phyloP scores from a whole-genome alignment of 768 basidiomycete species.

The Serendipita indica region DNA sequence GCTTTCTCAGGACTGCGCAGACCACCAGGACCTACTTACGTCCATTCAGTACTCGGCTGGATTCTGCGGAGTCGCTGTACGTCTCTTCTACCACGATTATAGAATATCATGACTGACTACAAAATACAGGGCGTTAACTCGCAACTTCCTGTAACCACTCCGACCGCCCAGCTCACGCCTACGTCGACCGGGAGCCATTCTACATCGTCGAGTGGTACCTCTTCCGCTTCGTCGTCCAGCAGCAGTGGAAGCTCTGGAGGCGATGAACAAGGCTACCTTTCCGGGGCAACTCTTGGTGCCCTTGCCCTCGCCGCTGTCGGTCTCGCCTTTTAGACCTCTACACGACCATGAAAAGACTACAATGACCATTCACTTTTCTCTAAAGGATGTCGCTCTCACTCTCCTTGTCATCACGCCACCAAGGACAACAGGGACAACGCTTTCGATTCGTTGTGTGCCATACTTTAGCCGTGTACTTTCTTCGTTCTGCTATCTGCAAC shows the following conservation, averaged over 20 bases:
- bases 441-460: too few relatives aligned
- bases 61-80: constrained; percentile 6
- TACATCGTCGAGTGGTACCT: not conserved
- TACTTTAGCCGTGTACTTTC: too few relatives aligned
- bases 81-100: not conserved
- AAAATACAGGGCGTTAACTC: not conserved
- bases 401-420: too few relatives aligned
- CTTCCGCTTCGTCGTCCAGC: not conserved
- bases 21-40: not conserved
- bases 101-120: not conserved
- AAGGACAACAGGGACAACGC: too few relatives aligned
- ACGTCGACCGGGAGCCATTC: not conserved
- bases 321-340: too few relatives aligned
- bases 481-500: too few relatives aligned
- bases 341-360: too few relatives aligned
- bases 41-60: not conserved
- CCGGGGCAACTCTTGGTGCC: not conserved
- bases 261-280: not conserved
- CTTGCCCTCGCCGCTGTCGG: not conserved
- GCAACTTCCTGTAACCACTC: not conserved
- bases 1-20: not conserved
- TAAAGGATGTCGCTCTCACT: too few relatives aligned
- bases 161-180: not conserved
- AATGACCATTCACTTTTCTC: too few relatives aligned
- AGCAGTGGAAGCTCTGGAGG: not conserved